These are phyloP conservation scores for Phaeosphaeriaceae sp. DNA, from an alignment of 2,329 filamentous ascomycete genomes.

Conservation along the genomic window DNA sequence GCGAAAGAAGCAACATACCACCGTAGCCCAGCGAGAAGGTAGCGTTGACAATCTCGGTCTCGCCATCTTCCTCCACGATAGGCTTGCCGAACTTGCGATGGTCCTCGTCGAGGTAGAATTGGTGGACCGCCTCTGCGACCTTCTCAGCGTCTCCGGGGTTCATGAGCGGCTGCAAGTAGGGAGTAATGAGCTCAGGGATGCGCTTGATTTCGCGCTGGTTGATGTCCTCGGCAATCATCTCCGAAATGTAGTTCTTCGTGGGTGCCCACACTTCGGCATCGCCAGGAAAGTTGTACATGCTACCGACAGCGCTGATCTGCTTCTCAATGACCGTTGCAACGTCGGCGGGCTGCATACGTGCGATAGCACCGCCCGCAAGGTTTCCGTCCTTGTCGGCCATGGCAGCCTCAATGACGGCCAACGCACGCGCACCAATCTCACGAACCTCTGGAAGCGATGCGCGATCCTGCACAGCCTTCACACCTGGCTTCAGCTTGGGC, in stretches of 20 bases:
- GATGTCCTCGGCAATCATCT: slow-evolving; percentile 86
- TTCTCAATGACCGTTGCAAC: slow-evolving; percentile 77
- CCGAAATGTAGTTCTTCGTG: slow-evolving; percentile 75
- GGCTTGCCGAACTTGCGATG: slow-evolving; percentile 85
- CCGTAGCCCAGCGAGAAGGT: slow-evolving; percentile 97
- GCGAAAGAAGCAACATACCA: slow-evolving; percentile 94
- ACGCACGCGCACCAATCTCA: slow-evolving; percentile 81
- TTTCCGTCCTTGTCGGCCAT: slow-evolving; percentile 71
- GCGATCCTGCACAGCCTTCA: slow-evolving; percentile 84
- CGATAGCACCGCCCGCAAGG: slow-evolving; percentile 62
- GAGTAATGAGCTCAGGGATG: slow-evolving; percentile 71
- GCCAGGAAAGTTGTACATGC: slow-evolving; percentile 67
- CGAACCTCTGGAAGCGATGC: slow-evolving; percentile 95
- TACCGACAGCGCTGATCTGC: slow-evolving; percentile 74
- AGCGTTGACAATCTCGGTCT: slow-evolving; percentile 95
- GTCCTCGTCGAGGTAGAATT: slow-evolving; percentile 83
- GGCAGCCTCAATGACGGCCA: slow-evolving; percentile 89
- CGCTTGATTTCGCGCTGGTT: slow-evolving; percentile 81
- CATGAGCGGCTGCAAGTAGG: slow-evolving; percentile 78
- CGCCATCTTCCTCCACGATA: slow-evolving; percentile 86
- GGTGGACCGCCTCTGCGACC: slow-evolving; percentile 76
- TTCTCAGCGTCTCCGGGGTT: slow-evolving; percentile 67
- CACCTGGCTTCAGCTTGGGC: slow-evolving; percentile 91
- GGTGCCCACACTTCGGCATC: slow-evolving; percentile 68
- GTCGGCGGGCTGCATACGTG: slow-evolving; percentile 74